Conservation (phyloP, 2,329 filamentous ascomycete genomes). For the Chrysoporthe puriensis region DNA sequence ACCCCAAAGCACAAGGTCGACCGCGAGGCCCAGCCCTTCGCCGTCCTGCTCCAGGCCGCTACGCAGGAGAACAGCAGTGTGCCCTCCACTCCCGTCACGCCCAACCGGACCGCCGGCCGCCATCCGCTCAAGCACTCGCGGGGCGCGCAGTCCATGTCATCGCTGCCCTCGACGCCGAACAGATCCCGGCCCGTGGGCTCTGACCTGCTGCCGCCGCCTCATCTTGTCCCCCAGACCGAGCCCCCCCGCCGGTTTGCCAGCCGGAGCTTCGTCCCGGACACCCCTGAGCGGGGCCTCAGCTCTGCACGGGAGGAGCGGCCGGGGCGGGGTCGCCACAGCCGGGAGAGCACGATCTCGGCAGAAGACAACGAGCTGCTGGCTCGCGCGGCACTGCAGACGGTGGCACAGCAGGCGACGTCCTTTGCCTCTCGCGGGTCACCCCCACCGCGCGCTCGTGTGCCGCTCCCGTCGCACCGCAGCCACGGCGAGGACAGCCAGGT, state of each 20-base stretch:
- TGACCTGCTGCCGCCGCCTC: constrained; percentile 63
- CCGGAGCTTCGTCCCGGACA: constrained; percentile 48
- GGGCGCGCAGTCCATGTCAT: constrained; percentile 82
- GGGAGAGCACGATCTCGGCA: constrained; percentile 84
- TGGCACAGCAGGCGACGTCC: constrained; percentile 43
- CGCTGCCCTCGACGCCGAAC: constrained; percentile 77
- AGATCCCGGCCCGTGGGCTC: constrained; percentile 49
- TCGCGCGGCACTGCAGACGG: constrained; percentile 56
- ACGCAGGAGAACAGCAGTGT: constrained; percentile 77
- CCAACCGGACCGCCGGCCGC: constrained; percentile 48
- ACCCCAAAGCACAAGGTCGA: constrained; percentile 49
- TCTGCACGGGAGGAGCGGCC: constrained; percentile 35
- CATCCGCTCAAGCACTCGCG: constrained; percentile 68
- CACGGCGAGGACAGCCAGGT: constrained; percentile 61
- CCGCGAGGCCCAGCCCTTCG: constrained; percentile 66
- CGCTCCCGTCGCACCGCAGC: constrained; percentile 29
- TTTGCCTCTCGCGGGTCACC: constrained; percentile 34
- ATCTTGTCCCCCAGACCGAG: constrained; percentile 65
- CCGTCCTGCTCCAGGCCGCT: constrained; percentile 78
- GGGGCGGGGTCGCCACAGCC: constrained; percentile 65
- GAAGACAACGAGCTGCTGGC: constrained; percentile 63
- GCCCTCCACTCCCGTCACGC: constrained; percentile 67
- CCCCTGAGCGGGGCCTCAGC: constrained; percentile 43
- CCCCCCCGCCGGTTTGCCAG: constrained; percentile 51
- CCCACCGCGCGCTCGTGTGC: constrained; percentile 20